Percentiles rank a stretch among this genome's conserved stretches.
phyloP scores from a whole-genome alignment of 1,284 basidiomycete genomes.

The Sanghuangporus sanghuang region DNA sequence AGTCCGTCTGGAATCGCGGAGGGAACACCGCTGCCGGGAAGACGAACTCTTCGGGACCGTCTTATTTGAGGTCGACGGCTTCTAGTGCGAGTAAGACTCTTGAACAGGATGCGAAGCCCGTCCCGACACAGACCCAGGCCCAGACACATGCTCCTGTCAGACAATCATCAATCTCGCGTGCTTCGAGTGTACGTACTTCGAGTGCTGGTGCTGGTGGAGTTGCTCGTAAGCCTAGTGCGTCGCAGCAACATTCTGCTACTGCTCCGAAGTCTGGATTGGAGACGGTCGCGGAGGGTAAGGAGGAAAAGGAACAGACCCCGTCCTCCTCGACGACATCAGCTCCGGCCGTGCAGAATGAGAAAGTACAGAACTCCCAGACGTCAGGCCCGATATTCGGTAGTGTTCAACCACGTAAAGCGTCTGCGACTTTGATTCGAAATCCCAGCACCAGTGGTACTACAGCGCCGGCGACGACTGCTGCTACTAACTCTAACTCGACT shows the following conservation, averaged over 20 bases:
- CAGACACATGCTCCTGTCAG: neutral
- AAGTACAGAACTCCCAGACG: conserved; percentile 18
- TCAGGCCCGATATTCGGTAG: conserved; percentile 20
- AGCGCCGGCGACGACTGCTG: neutral
- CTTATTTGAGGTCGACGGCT: conserved; percentile 1
- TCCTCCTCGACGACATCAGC: neutral
- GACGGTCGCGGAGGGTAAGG: neutral
- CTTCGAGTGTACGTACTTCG: neutral
- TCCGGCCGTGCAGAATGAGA: neutral
- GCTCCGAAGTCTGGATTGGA: neutral
- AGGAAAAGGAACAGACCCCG: neutral
- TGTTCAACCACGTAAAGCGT: conserved; percentile 25
- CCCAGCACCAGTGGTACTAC: neutral
- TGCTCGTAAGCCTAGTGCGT: neutral
- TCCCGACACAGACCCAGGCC: neutral
- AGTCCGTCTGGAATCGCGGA: conserved; percentile 50
- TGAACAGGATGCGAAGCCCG: neutral
- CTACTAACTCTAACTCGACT: no score
- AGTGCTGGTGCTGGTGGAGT: neutral
- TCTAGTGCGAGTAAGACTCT: conserved; percentile 8
- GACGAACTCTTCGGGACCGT: conserved; percentile 7
- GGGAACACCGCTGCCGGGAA: conserved; percentile 27
- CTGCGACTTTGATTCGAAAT: conserved; percentile 18
- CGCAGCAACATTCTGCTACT: neutral
- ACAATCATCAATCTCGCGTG: neutral